A percentile compares a stretch with the other conserved stretches of the same genome.
These are phyloP conservation scores for Puccinia polysora DNA, from an alignment of 1,284 basidiomycete species.

Conservation along the genomic window DNA sequence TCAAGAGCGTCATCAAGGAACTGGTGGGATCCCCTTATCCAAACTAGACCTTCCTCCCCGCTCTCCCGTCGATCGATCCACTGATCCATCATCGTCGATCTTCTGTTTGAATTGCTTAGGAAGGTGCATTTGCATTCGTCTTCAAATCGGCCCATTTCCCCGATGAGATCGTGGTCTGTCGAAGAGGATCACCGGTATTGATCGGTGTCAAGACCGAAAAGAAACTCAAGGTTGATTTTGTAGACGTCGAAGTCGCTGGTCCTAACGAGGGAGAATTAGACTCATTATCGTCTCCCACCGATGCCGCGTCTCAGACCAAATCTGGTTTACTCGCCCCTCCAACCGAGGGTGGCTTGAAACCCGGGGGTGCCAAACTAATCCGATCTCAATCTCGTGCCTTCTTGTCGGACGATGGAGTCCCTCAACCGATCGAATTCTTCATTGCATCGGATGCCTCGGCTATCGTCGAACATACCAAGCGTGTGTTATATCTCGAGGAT, in stretches of 20 bases:
- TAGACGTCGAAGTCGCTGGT: conserved; percentile 89
- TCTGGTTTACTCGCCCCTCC: conserved; percentile 41
- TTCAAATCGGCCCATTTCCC: conserved; percentile 98
- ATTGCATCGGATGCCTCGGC: conserved; percentile 95
- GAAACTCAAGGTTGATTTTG: conserved; percentile 99
- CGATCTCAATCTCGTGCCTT: conserved; percentile 96
- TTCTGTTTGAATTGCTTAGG: conserved; percentile 51
- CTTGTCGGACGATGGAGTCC: conserved; percentile 95
- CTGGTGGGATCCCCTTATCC: conserved; percentile 58
- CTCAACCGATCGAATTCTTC: conserved; percentile 99
- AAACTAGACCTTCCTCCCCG: too few species aligned
- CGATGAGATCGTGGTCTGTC: conserved; percentile 89
- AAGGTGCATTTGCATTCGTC: conserved; percentile 99
- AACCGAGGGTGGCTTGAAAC: conserved; percentile 53
- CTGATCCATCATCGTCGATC: background rate
- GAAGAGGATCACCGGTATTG: conserved; percentile 91
- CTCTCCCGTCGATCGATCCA: background rate
- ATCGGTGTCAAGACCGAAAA: conserved; percentile 99
- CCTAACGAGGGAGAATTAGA: conserved; percentile 62
- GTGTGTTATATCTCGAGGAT: conserved; percentile 96
- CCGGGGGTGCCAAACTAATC: conserved; percentile 70
- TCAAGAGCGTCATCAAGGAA: conserved; percentile 96
- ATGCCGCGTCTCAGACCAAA: conserved; percentile 41
- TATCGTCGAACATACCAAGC: conserved; percentile 97
- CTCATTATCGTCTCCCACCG: conserved; percentile 41